Evolutionary conservation across 2,329 filamentous ascomycete species (phyloP).

Genomic region (Dothideomycetes sp.): DNA sequence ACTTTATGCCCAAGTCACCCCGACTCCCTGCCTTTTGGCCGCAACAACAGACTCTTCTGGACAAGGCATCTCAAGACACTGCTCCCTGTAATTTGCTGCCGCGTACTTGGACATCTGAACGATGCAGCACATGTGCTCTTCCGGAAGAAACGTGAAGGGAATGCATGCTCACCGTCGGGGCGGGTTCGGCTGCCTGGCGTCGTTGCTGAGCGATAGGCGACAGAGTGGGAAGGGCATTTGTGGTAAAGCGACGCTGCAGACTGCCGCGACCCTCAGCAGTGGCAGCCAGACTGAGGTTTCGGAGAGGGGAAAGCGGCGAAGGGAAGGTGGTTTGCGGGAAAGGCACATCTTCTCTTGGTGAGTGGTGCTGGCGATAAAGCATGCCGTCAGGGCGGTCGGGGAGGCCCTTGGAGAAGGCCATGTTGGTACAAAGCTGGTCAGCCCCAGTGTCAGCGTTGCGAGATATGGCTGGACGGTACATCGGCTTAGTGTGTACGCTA

Average conservation of each 20-base stretch:
- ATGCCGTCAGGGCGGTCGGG: constrained; percentile 63
- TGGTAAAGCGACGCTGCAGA: constrained; percentile 87
- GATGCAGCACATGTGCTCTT: neutral
- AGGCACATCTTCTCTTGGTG: constrained; percentile 64
- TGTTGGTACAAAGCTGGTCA: constrained; percentile 30
- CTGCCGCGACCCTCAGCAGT: constrained; percentile 63
- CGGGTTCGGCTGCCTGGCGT: constrained; percentile 38
- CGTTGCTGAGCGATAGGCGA: constrained; percentile 48
- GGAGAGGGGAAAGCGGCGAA: constrained; percentile 48
- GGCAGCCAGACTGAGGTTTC: constrained; percentile 35
- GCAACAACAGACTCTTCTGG: too few relatives aligned
- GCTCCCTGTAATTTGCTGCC: too few relatives aligned
- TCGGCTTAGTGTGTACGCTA: neutral
- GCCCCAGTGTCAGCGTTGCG: neutral
- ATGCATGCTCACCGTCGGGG: constrained; percentile 12
- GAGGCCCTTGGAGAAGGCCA: constrained; percentile 57
- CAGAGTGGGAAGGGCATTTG: constrained; percentile 73
- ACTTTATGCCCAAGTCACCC: too few relatives aligned
- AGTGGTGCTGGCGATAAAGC: constrained; percentile 67
- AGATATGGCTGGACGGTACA: neutral
- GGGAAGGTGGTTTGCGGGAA: constrained; percentile 59
- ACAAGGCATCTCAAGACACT: too few relatives aligned
- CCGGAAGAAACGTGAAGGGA: neutral
- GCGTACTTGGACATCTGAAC: too few relatives aligned
- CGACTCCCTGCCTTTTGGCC: too few relatives aligned